Percentiles rank a stretch among this genome's conserved stretches.
phyloP scores from a whole-genome alignment of 192 early-diverging fungal genomes.

The Spizellomyces sp. region DNA sequence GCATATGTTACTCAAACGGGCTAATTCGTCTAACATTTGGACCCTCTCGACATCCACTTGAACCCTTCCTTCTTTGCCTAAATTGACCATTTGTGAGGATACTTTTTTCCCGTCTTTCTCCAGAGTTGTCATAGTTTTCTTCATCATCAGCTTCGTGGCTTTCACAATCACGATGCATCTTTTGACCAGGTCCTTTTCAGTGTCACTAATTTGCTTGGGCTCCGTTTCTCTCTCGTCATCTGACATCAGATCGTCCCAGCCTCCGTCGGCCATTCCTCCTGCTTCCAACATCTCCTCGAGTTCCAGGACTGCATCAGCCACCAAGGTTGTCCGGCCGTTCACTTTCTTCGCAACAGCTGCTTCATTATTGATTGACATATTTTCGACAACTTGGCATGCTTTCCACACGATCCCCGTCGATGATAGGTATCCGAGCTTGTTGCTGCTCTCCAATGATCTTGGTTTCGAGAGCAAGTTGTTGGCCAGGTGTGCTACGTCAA shows the following conservation, averaged over 20 bases:
- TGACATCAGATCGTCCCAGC: conserved; percentile 13
- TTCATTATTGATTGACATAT: conserved; percentile 11
- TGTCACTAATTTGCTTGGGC: not conserved
- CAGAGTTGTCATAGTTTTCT: not conserved
- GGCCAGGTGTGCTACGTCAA: conserved; percentile 17
- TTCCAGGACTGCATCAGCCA: conserved; percentile 16
- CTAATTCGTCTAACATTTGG: not conserved
- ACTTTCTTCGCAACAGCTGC: conserved; percentile 13
- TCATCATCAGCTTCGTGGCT: conserved; percentile 16
- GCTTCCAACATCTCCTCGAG: conserved; percentile 10
- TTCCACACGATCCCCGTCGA: conserved; percentile 26
- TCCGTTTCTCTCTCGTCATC: conserved; percentile 1
- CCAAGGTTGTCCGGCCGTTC: not conserved
- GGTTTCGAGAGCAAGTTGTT: conserved; percentile 11
- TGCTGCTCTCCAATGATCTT: not conserved
- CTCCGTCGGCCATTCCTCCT: conserved; percentile 2
- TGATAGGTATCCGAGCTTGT: conserved; percentile 4
- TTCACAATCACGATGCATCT: conserved; percentile 19
- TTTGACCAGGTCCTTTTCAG: conserved; percentile 11
- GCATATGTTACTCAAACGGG: not conserved
- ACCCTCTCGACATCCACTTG: not conserved
- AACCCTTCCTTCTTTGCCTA: not conserved
- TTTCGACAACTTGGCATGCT: conserved; percentile 15
- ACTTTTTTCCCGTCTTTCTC: not conserved
- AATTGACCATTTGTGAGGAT: not conserved